Base-by-base conservation (phyloP, 1,139 yeast genomes). In the Taphrina populina region DNA sequence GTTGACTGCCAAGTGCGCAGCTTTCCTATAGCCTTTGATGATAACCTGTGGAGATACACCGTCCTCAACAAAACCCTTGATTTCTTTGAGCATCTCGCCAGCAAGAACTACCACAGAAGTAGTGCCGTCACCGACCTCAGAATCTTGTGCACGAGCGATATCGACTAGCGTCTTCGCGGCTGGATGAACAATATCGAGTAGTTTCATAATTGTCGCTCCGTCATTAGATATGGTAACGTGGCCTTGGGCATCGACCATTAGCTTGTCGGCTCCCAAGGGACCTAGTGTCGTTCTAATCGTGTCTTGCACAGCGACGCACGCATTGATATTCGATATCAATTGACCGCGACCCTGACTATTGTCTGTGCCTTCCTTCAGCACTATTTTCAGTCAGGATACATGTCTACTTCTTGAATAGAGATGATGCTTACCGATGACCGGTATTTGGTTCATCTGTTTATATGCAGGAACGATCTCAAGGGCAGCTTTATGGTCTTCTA, bases 91-190 rank as follows among this genome's bases (percentile, higher is more conserved):
- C 62, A 92, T 78, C 71, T 92, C 98, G 57, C 97, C 96, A 1
- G 98, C 97, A 62, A 92, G 72, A 45, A 92, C 78, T 0, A 97
- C 88, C 11, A 94, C 98, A 37, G 96, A 83, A 0, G 98, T 92
- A 37, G 99, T 92, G 63, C 99, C 99, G 70, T 92, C 99, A 61
- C 99, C 99, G 58, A 92, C 97, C 71, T 92, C 99, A 20, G 96
- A 96, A 71, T 92, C 99, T 72, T 92, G 99, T 1, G 97, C 83
- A 67, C 96, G 80, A 11, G 96, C 87, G 59, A 92, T 87, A 69
- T 92, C 99, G 54, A 92, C 98, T 63, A 92, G 74, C 69, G 92
- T 84, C 69, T 86, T 85, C 10, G 98, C 98, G 13, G 98, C 98
- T 4, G 99, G 98, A 68, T 92, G 99, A 24, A 94, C 96, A 59